Conservation (phyloP, 805 yeast genomes). For the Candida broadrunensis region DNA sequence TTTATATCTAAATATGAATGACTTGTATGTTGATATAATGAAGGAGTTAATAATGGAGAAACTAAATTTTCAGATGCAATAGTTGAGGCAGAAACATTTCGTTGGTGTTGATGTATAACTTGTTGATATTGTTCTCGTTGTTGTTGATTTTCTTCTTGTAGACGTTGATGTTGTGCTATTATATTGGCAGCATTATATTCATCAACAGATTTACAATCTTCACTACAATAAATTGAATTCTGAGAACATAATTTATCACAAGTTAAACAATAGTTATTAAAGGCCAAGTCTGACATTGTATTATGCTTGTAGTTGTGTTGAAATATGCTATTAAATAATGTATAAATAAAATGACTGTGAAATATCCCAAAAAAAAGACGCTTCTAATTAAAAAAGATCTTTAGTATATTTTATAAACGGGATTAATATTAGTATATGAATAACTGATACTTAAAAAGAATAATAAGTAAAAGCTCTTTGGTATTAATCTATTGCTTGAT, state of each 20-base stretch:
- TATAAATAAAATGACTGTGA: no score
- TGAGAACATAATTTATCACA: slow-evolving; percentile 30
- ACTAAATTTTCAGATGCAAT: slow-evolving; percentile 17
- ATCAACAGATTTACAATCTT: slow-evolving; percentile 30
- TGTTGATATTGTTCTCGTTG: slow-evolving; percentile 4
- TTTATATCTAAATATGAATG: slow-evolving; percentile 2
- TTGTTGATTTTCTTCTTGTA: slow-evolving; percentile 1
- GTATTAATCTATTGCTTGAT: no score
- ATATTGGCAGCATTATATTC: slow-evolving; percentile 20
- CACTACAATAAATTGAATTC: slow-evolving; percentile 24
- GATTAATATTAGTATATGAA: no score
- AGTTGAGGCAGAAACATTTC: neutral
- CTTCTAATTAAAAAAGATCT: no score
- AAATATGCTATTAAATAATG: no score
- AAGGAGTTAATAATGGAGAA: slow-evolving; percentile 39
- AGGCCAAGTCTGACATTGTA: slow-evolving; percentile 37
- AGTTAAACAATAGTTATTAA: slow-evolving; percentile 35
- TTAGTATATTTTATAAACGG: no score
- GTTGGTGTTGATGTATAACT: neutral
- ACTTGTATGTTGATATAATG: slow-evolving; percentile 22
- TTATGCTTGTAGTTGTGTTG: neutral
- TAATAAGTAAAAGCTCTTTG: no score
- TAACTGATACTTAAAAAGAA: no score
- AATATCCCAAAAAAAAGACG: neutral
- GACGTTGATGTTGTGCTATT: slow-evolving; percentile 6